Base-by-base conservation (phyloP, 495 filamentous ascomycete genomes). In the Amniculicola lignicola region DNA sequence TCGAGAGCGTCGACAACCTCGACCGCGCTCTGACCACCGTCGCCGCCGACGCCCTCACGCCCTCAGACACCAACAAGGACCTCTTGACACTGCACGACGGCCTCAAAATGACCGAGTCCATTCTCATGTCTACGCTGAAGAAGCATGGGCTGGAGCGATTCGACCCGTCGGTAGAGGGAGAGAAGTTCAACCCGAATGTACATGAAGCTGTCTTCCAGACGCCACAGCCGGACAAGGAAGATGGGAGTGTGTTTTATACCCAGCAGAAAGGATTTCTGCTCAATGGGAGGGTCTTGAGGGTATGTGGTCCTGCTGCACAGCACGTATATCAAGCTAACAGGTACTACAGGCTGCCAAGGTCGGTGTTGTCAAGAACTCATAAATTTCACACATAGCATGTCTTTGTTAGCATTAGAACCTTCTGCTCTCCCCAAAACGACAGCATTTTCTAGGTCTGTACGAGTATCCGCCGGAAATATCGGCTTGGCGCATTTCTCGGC, bases 181-280 rank as follows among this genome's bases (percentile, higher is more conserved):
- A 78, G 66, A 84, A 83, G 73, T 98, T 98, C 76, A 85, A 98
- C 76, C 92, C 93, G 46, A 95, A 96, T 70, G 76, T 86, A 69
- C 93, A 97, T 71, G 93, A 98, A 78, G 93, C 93, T 37, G 90
- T 86, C 24, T 98, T 97, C 76, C 88, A 90, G 84, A 81, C 88
- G 10, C 87, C 88, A 52, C 80, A 87, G 74, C 76, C 80, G 23
- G 88, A 77, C 45, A 90, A 91, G 79, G 88, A 96, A 72, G 80
- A 96, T 64, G 90, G 90, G 66, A 86, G 82, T 37, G 87, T 96
- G 56, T 92, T 97, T 74, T 83, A 86, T 69, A 88, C 87, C 25
- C 90, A 96, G 80, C 88, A 88, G 77, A 97, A 95, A 78, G 93
- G 93, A 36, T 98, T 93, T 74, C 77, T 78, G 64, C 77, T 96